Base-by-base conservation (phyloP, 2,329 filamentous ascomycete genomes). In the Cadophora luteo-olivacea region DNA sequence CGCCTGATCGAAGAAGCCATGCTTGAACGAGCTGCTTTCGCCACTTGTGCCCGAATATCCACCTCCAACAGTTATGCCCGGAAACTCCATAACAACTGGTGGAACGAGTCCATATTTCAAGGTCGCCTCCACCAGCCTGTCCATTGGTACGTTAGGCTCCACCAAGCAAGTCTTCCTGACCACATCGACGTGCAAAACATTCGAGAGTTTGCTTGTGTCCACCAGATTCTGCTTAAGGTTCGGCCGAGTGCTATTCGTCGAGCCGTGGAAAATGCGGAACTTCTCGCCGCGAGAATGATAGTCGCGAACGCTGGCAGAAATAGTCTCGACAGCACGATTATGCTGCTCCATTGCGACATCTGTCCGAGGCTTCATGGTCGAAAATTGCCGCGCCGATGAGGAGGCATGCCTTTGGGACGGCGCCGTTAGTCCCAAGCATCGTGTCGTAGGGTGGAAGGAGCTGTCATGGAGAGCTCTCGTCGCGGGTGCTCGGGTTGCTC, bases 71-170 rank as follows among this genome's bases (percentile, higher is more conserved):
- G 90, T 92, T 70, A 92, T 92, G 0, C 88, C 88, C 0, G 89
- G 89, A 61, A 92, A 89, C 73, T 92, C 90, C 86, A 91, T 91
- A 4, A 92, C 88, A 0, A 92, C 88, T 0, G 85, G 85, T 0
- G 85, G 89, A 0, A 92, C 78, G 0, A 92, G 79, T 0, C 85
- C 85, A 61, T 86, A 75, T 4, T 79, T 77, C 58, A 89, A 73
- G 0, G 88, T 88, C 1, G 84, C 86, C 64, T 85, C 82, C 0
- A 91, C 84, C 1, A 92, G 81, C 0, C 80, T 80, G 68, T 91
- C 89, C 89, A 92, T 92, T 0, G 88, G 82, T 3, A 92, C 89
- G 72, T 92, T 92, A 0, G 89, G 89, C 74, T 92, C 89, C 0
- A 91, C 89, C 0, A 87, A 73, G 60, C 81, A 82, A 14, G 80